phyloP scores from a whole-genome alignment of 805 yeast species.

The Zygoascus bituminiphila region DNA sequence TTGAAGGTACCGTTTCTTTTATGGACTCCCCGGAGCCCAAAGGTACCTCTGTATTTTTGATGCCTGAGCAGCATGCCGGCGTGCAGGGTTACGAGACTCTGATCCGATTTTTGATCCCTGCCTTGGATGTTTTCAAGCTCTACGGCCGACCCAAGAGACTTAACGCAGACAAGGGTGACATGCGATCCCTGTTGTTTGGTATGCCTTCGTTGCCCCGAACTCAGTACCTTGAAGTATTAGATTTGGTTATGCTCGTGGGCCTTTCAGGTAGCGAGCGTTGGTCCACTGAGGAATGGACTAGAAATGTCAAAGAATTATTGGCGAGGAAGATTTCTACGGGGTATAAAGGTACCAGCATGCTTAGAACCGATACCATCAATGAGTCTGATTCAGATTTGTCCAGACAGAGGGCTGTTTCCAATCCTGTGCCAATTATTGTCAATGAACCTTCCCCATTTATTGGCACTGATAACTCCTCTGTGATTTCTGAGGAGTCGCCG shows the following conservation, averaged over 20 bases:
- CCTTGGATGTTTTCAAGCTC: slow-evolving; percentile 65
- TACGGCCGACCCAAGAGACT: slow-evolving; percentile 77
- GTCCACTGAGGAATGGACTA: slow-evolving; percentile 54
- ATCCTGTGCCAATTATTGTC: slow-evolving; percentile 10
- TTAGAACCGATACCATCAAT: neutral
- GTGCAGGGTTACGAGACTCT: slow-evolving; percentile 80
- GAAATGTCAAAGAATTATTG: slow-evolving; percentile 46
- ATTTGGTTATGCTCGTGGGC: slow-evolving; percentile 38
- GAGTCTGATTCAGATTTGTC: slow-evolving; percentile 1
- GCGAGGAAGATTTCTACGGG: slow-evolving; percentile 44
- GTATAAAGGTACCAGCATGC: slow-evolving; percentile 35
- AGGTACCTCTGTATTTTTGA: slow-evolving; percentile 59
- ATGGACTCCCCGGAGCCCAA: slow-evolving; percentile 34
- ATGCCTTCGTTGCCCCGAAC: slow-evolving; percentile 75
- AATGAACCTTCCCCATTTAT: neutral
- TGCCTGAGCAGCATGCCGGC: slow-evolving; percentile 80
- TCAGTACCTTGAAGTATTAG: slow-evolving; percentile 61
- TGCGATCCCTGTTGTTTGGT: slow-evolving; percentile 63
- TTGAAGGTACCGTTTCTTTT: slow-evolving; percentile 65
- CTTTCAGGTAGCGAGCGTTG: slow-evolving; percentile 37
- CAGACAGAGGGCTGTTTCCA: slow-evolving; percentile 14
- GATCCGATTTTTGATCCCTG: slow-evolving; percentile 67
- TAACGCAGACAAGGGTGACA: slow-evolving; percentile 62
- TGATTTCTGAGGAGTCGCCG: neutral
- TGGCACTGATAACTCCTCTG: neutral